Evolutionary conservation across 2,329 filamentous ascomycete species (phyloP).

Genomic region (Colletotrichum sp.): DNA sequence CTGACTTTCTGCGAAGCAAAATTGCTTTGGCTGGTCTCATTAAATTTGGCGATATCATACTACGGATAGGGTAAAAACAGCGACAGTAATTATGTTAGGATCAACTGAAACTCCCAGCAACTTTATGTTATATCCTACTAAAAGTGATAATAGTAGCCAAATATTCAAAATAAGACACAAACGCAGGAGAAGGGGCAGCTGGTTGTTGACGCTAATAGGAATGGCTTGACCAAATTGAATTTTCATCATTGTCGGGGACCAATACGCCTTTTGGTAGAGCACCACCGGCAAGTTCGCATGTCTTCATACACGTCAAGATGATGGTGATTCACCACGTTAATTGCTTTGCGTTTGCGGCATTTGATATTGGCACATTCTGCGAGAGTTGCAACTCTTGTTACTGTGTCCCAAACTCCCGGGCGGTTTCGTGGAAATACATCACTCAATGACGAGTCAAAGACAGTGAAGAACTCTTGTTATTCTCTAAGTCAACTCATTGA

Average conservation of each 20-base stretch:
- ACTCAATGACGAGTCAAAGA: neutral
- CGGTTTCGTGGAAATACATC: neutral
- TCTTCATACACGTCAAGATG: neutral
- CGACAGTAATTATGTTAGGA: too few species aligned
- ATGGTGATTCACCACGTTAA: neutral
- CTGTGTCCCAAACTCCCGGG: too few species aligned
- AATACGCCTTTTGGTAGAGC: neutral
- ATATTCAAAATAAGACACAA: neutral
- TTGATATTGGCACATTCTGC: neutral
- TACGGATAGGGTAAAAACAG: too few species aligned
- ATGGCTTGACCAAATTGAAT: neutral
- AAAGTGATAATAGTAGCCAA: neutral
- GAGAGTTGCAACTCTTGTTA: neutral
- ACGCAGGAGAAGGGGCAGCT: neutral
- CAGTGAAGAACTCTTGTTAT: neutral
- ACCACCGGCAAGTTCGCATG: neutral
- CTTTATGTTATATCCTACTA: neutral
- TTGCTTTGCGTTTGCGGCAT: neutral
- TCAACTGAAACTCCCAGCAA: neutral
- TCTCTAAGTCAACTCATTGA: neutral
- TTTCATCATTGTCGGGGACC: neutral
- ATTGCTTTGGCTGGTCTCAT: neutral
- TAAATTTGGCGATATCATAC: neutral
- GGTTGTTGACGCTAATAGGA: neutral
- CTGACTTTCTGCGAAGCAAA: neutral